Evolutionary conservation across 1,284 basidiomycete species (phyloP), one percentile per base, ranked within the genome.

Genomic region (Marasmius tenuissimus): DNA sequence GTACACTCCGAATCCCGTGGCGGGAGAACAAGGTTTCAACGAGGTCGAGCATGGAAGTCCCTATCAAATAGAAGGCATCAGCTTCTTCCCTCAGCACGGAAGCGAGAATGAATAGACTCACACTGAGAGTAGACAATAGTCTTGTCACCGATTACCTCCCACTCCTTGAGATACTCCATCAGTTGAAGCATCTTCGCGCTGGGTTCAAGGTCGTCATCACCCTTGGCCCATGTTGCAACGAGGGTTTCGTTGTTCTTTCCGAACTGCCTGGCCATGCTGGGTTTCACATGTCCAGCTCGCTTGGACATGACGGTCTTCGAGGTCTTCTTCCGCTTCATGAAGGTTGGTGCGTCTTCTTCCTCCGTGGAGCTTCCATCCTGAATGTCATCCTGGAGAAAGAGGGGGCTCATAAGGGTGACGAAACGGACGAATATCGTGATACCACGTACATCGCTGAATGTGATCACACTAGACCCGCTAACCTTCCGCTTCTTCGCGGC

Each of bases 21-120:
- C 85, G 78, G 8, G 77, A 75, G 66, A 89, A 82, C 33, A 87
- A 59, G 18, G 74, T 82, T 65, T 88, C 86, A 50, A 89, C 73
- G 14, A 89, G 73, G 69, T 88, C 84, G 34, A 90, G 78, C 85
- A 89, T 88, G 0, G 85, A 86, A 0, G 88, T 90, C 88, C 88
- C 87, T 89, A 62, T 34, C 61, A n/a, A 48, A 14, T 20, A 12
- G n/a, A 16, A 33, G 14, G 63, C 27, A 61, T 55, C n/a, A 47
- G 48, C 35, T 40, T 20, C 22, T 27, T n/a, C 38, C 51, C 14
- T 35, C 33, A 50, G 11, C 33, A 33, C 10, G 57, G 16, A 18
- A 37, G 33, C 48, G 10, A 64, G 14, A 59, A 7, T 59, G 20
- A 38, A 54, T n/a, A 18, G 3, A 71, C 84, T 58, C 62, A 88